These are phyloP conservation scores for Cercospora brassicicola DNA, from an alignment of 2,329 filamentous ascomycete species.

Conservation along the genomic window DNA sequence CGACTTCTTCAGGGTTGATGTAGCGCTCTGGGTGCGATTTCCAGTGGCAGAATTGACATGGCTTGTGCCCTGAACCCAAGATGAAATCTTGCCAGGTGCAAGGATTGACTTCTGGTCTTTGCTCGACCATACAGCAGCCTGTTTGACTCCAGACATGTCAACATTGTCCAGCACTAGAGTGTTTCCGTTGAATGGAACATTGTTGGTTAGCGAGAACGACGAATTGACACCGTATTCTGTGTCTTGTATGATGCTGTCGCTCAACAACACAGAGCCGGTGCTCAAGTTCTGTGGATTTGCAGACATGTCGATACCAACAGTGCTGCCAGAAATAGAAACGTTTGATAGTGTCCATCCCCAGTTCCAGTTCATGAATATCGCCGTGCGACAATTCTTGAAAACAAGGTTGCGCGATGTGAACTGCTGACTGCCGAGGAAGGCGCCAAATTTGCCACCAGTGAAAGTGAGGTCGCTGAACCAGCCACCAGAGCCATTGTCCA, in stretches of 20 bases:
- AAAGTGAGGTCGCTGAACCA: constrained; percentile 62
- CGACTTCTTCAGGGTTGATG: constrained; percentile 45
- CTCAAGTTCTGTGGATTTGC: constrained; percentile 41
- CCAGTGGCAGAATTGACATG: constrained; percentile 57
- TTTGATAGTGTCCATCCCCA: constrained; percentile 54
- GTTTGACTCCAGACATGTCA: constrained; percentile 68
- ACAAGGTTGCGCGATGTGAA: constrained; percentile 55
- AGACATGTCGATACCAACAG: constrained; percentile 48
- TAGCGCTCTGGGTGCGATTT: constrained; percentile 17
- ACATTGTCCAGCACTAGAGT: constrained; percentile 87
- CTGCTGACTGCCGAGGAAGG: constrained; percentile 65
- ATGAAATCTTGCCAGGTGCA: constrained; percentile 65
- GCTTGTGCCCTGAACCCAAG: constrained; percentile 77
- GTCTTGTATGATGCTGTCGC: constrained; percentile 77
- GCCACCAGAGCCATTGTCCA: constrained; percentile 39
- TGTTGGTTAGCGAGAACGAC: constrained; percentile 65
- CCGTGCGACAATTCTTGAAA: constrained; percentile 52
- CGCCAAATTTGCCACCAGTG: constrained; percentile 61
- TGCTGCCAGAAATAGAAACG: constrained; percentile 49
- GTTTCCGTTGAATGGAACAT: constrained; percentile 69
- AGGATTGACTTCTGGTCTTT: constrained; percentile 62
- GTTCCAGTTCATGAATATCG: constrained; percentile 58
- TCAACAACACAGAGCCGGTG: constrained; percentile 79
- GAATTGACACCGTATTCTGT: constrained; percentile 76
- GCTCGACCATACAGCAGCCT: constrained; percentile 63